These are phyloP conservation scores for Globomyces pollinis-pini DNA, from an alignment of 192 early-diverging fungal species.

Conservation along the genomic window DNA sequence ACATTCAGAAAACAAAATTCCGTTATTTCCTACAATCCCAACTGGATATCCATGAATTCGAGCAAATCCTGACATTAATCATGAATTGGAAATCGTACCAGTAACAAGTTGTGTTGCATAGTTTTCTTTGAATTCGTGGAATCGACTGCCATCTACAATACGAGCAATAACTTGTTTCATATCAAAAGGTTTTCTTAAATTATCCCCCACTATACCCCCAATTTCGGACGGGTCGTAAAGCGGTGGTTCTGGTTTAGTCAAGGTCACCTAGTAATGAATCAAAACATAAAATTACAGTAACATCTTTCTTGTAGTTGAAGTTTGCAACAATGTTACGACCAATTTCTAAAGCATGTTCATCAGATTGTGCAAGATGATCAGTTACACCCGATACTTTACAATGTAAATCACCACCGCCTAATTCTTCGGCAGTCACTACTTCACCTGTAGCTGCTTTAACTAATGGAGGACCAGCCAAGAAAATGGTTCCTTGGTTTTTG, in stretches of 20 bases:
- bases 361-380: slow-evolving; percentile 81
- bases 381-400: slow-evolving; percentile 90
- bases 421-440: slow-evolving; percentile 82
- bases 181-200: slow-evolving; percentile 80
- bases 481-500: slow-evolving; percentile 89
- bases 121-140: slow-evolving; percentile 88
- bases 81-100: slow-evolving; percentile 27
- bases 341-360: slow-evolving; percentile 79
- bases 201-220: slow-evolving; percentile 91
- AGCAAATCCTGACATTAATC: slow-evolving; percentile 59
- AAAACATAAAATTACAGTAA: slow-evolving; percentile 10
- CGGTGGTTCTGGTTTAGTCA: slow-evolving; percentile 61
- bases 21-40: slow-evolving; percentile 93
- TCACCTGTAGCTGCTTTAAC: slow-evolving; percentile 96
- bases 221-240: slow-evolving; percentile 75
- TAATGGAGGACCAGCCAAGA: slow-evolving; percentile 90
- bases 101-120: slow-evolving; percentile 88
- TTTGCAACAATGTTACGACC: slow-evolving; percentile 78
- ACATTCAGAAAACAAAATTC: slow-evolving; percentile 88
- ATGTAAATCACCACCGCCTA: slow-evolving; percentile 94
- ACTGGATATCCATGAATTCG: slow-evolving; percentile 84
- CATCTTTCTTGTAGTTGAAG: slow-evolving; percentile 71
- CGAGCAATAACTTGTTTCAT: slow-evolving; percentile 88
- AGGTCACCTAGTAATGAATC: slow-evolving; percentile 37
- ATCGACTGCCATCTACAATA: slow-evolving; percentile 85